phyloP scores from a whole-genome alignment of 345 rosid genomes.

The Eucalyptus guilfoylei region DNA sequence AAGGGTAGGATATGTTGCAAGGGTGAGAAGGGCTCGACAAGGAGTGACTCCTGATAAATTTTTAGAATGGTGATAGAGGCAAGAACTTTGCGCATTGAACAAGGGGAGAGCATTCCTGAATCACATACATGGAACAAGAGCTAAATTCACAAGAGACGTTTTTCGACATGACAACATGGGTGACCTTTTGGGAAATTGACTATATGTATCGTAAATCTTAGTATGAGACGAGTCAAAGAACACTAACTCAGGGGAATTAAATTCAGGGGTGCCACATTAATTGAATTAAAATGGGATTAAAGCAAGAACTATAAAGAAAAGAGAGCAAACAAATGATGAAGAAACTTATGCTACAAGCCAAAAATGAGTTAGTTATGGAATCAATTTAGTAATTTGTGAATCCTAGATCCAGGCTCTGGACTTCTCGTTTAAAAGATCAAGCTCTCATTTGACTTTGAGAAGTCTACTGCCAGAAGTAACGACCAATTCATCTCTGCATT shows the following conservation, averaged over 20 bases:
- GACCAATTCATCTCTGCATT: neutral
- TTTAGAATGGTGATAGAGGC: neutral
- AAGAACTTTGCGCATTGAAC: fast-evolving
- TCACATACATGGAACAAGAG: neutral
- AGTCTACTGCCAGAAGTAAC: neutral
- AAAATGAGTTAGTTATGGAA: neutral
- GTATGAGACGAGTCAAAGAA: neutral
- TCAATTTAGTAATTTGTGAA: neutral
- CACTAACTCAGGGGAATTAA: neutral
- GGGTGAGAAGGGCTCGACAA: neutral
- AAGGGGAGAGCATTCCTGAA: neutral
- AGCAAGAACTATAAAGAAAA: neutral
- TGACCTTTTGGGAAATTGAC: neutral
- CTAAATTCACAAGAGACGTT: neutral
- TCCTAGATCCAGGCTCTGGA: neutral
- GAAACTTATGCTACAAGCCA: neutral
- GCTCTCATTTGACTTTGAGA: neutral
- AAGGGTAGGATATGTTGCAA: fast-evolving
- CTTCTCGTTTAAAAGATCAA: neutral
- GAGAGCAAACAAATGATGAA: neutral
- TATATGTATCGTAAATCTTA: neutral
- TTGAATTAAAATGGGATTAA: neutral
- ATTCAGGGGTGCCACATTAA: neutral
- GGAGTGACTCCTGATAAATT: fast-evolving
- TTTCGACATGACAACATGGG: neutral